phyloP scores from a whole-genome alignment of 2,329 filamentous ascomycete genomes.

The Stenocarpella maydis region DNA sequence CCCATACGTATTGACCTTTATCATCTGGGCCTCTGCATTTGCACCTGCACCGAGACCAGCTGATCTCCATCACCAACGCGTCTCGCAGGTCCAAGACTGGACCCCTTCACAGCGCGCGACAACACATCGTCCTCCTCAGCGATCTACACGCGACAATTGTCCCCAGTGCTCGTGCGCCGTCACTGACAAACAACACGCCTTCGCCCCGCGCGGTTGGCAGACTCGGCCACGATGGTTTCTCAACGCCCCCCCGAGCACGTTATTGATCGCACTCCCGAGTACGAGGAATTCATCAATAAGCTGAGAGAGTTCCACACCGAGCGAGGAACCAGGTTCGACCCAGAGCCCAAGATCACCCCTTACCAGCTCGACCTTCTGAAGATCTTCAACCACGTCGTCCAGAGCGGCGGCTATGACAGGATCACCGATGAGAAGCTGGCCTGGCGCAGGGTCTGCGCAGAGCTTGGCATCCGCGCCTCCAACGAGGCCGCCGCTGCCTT shows the following conservation, averaged over 20 bases:
- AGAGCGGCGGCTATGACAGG: slow-evolving; percentile 85
- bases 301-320: slow-evolving; percentile 78
- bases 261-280: slow-evolving; percentile 73
- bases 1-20: not conserved
- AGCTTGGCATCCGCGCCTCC: slow-evolving; percentile 76
- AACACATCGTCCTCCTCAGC: not conserved
- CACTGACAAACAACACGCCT: not conserved
- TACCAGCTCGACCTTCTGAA: slow-evolving; percentile 80
- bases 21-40: slow-evolving; percentile 13
- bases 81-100: slow-evolving; percentile 2
- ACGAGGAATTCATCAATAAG: slow-evolving; percentile 79
- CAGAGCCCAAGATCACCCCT: slow-evolving; percentile 81
- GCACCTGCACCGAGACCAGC: slow-evolving; percentile 1
- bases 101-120: not conserved
- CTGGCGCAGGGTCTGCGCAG: slow-evolving; percentile 81
- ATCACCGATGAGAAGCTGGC: slow-evolving; percentile 84
- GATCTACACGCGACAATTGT: not conserved
- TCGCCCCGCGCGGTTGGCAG: not conserved
- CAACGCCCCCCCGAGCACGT: slow-evolving; percentile 44
- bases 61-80: slow-evolving; percentile 15
- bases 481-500: slow-evolving; percentile 88
- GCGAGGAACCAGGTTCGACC: slow-evolving; percentile 80
- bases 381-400: slow-evolving; percentile 79
- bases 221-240: slow-evolving; percentile 44
- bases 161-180: too few relatives aligned